A percentile compares a stretch with the other conserved stretches of the same genome.
Conservation (phyloP, 2,329 filamentous ascomycete species). For the Beauveria asiatica region DNA sequence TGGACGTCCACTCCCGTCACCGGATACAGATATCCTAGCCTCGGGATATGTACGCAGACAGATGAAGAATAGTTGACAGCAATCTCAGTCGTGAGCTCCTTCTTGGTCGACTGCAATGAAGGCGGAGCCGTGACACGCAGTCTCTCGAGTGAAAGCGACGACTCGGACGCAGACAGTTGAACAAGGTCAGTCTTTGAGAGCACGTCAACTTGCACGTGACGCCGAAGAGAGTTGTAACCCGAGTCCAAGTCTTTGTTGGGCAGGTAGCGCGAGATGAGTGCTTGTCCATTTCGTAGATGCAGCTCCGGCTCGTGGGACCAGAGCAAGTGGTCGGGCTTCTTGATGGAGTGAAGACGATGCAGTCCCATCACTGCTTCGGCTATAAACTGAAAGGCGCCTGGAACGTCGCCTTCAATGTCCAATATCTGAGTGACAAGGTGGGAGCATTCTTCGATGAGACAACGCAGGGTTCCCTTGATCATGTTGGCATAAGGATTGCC, state of each 20-base stretch:
- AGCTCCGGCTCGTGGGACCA: slow-evolving; percentile 2
- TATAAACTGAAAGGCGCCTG: not conserved
- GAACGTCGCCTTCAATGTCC: not conserved
- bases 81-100: not conserved
- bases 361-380: not conserved
- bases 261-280: slow-evolving; percentile 2
- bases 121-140: not conserved
- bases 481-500: slow-evolving; percentile 2
- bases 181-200: not conserved
- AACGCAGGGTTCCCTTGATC: slow-evolving; percentile 1
- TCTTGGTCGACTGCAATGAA: not conserved
- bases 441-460: not conserved
- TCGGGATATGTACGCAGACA: not conserved
- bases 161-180: not conserved
- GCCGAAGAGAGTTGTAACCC: slow-evolving; percentile 8
- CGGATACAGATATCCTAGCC: not conserved
- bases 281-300: not conserved
- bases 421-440: not conserved
- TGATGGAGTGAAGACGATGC: not conserved
- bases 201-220: not conserved
- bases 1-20: not conserved
- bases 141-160: not conserved
- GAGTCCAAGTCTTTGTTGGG: slow-evolving; percentile 1
- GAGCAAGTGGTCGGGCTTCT: not conserved
- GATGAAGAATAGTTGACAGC: not conserved